These are phyloP conservation scores for Scheffersomyces coipomensis DNA, from an alignment of 805 yeast genomes.

Conservation along the genomic window DNA sequence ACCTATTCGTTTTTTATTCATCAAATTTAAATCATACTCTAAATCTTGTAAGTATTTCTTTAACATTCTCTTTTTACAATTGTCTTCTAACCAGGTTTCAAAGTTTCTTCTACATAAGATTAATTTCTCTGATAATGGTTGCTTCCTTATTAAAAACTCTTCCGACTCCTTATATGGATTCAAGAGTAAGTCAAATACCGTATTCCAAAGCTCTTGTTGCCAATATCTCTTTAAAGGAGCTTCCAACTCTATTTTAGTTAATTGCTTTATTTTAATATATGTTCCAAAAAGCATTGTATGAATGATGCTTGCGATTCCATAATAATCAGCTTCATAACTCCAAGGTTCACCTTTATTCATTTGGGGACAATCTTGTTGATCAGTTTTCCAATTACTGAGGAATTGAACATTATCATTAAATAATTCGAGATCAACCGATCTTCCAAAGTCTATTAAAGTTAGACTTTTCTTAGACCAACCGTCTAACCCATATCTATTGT, in stretches of 20 bases:
- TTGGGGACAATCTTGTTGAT: conserved; percentile 71
- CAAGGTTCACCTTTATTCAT: conserved; percentile 61
- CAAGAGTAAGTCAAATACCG: conserved; percentile 59
- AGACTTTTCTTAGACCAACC: conserved; percentile 58
- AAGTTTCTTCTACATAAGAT: conserved; percentile 30
- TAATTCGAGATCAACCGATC: conserved; percentile 68
- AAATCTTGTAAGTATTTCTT: conserved; percentile 30
- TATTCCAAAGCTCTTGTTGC: conserved; percentile 71
- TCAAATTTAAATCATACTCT: conserved; percentile 25
- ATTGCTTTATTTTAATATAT: conserved; percentile 46
- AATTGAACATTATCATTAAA: conserved; percentile 51
- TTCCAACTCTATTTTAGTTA: conserved; percentile 32
- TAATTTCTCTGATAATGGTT: conserved; percentile 44
- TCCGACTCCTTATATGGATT: conserved; percentile 45
- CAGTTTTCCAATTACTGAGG: conserved; percentile 57
- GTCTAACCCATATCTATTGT: conserved; percentile 29
- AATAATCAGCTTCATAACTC: conserved; percentile 81
- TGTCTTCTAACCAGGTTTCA: conserved; percentile 40
- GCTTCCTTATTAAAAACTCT: conserved; percentile 11
- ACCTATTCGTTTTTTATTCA: conserved; percentile 9
- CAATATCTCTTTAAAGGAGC: conserved; percentile 67
- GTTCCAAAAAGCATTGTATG: conserved; percentile 74
- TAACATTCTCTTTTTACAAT: conserved; percentile 19
- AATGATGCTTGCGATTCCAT: conserved; percentile 73
- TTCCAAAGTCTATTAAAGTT: conserved; percentile 75